These are phyloP conservation scores for Lipomyces yamadae DNA, from an alignment of 805 yeast species.

Conservation along the genomic window DNA sequence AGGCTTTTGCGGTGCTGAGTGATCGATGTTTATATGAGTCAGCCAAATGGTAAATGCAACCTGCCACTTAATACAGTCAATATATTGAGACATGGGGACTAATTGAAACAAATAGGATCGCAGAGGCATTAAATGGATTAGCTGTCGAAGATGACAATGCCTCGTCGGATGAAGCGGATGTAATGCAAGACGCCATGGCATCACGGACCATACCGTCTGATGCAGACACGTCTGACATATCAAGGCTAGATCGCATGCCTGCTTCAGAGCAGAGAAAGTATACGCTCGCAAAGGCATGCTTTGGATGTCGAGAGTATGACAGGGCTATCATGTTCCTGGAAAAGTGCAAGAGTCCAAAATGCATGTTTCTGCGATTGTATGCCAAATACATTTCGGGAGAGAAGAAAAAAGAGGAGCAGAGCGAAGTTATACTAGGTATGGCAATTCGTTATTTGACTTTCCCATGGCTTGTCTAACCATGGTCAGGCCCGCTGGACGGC, in stretches of 20 bases:
- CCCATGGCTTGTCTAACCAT: not conserved
- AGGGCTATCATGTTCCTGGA: conserved; percentile 68
- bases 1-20: conserved; percentile 54
- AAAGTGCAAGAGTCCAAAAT: conserved; percentile 56
- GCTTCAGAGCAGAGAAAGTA: conserved; percentile 52
- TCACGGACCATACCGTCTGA: not conserved
- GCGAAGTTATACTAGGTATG: conserved; percentile 63
- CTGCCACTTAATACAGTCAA: not conserved
- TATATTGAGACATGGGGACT: not conserved
- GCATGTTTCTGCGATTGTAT: conserved; percentile 68
- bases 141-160: conserved; percentile 31
- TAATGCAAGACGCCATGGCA: conserved; percentile 13
- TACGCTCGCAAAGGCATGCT: conserved; percentile 69
- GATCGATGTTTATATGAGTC: conserved; percentile 68
- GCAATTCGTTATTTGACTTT: not conserved
- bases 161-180: conserved; percentile 40
- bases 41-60: conserved; percentile 64
- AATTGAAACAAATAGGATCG: conserved; percentile 47
- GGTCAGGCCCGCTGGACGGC: conserved; percentile 42
- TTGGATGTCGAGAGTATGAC: conserved; percentile 83
- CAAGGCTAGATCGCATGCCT: conserved; percentile 18
- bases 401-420: conserved; percentile 68
- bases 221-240: not conserved
- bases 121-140: conserved; percentile 77
- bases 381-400: conserved; percentile 77